phyloP scores from a whole-genome alignment of 2,329 filamentous ascomycete species.

The Alternaria panax region DNA sequence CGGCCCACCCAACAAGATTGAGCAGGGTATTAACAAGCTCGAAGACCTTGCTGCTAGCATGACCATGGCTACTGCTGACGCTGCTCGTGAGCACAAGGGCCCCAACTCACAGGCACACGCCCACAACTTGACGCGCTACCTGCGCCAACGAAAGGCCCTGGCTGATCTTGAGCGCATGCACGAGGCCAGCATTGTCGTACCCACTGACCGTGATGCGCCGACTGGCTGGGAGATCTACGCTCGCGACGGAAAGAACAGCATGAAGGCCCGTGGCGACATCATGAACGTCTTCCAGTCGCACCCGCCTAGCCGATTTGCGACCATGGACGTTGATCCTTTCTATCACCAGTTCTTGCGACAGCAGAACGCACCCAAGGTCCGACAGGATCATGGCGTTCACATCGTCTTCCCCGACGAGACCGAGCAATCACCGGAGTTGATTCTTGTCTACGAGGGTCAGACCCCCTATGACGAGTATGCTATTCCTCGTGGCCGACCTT shows the following conservation, averaged over 20 bases:
- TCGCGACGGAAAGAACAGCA: conserved; percentile 81
- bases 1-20: conserved; percentile 76
- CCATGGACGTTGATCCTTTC: conserved; percentile 76
- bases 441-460: conserved; percentile 79
- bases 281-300: conserved; percentile 75
- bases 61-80: conserved; percentile 83
- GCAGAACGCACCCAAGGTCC: conserved; percentile 68
- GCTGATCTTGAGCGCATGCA: conserved; percentile 81
- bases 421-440: conserved; percentile 67
- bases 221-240: conserved; percentile 90
- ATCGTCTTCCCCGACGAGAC: conserved; percentile 71
- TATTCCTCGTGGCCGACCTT: conserved; percentile 64
- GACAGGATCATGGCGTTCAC: conserved; percentile 74
- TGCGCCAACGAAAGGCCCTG: conserved; percentile 81
- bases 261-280: conserved; percentile 77
- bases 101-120: conserved; percentile 79
- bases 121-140: conserved; percentile 84
- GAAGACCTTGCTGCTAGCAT: conserved; percentile 89
- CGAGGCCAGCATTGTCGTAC: conserved; percentile 86
- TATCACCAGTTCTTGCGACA: conserved; percentile 76
- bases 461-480: conserved; percentile 60
- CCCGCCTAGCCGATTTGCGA: conserved; percentile 74
- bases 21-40: conserved; percentile 78
- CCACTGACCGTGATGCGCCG: conserved; percentile 71
- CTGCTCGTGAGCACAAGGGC: conserved; percentile 79